These are phyloP conservation scores for Lactarius sanguifluus DNA, from an alignment of 768 basidiomycete species.

Conservation along the genomic window DNA sequence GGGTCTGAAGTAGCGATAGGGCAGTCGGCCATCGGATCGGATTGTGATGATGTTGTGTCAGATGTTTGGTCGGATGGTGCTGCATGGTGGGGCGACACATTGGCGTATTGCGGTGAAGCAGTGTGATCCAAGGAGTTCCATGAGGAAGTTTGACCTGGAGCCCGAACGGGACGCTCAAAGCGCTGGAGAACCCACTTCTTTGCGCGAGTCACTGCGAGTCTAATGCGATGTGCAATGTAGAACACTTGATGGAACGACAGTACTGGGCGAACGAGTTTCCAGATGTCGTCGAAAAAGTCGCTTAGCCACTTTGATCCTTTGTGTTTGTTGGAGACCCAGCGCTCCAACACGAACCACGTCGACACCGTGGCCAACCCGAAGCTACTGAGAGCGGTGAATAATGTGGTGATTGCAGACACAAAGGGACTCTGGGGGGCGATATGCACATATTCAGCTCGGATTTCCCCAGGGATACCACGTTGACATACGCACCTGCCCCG, in stretches of 20 bases:
- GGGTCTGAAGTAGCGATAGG: background rate
- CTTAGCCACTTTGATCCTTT: constrained; percentile 68
- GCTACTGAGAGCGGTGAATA: constrained; percentile 71
- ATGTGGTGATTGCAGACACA: constrained; percentile 70
- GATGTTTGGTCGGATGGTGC: background rate
- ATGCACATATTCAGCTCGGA: constrained; percentile 1
- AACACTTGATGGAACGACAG: background rate
- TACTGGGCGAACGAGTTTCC: constrained; percentile 29
- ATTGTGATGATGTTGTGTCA: background rate
- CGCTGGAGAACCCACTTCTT: background rate
- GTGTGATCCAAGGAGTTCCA: background rate
- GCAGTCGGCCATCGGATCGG: background rate
- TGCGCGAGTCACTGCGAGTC: background rate
- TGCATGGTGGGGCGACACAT: background rate
- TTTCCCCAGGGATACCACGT: background rate
- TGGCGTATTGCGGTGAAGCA: background rate
- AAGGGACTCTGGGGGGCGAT: constrained; percentile 45
- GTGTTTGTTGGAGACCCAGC: constrained; percentile 60
- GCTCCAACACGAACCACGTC: constrained; percentile 70
- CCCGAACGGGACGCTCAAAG: background rate
- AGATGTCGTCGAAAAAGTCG: constrained; percentile 52
- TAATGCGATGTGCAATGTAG: background rate
- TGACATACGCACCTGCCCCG: constrained; percentile 52
- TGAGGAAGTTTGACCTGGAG: background rate
- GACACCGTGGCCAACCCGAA: constrained; percentile 72